phyloP scores from a whole-genome alignment of 78 protist species.

The Dictyostelium citrinum region DNA sequence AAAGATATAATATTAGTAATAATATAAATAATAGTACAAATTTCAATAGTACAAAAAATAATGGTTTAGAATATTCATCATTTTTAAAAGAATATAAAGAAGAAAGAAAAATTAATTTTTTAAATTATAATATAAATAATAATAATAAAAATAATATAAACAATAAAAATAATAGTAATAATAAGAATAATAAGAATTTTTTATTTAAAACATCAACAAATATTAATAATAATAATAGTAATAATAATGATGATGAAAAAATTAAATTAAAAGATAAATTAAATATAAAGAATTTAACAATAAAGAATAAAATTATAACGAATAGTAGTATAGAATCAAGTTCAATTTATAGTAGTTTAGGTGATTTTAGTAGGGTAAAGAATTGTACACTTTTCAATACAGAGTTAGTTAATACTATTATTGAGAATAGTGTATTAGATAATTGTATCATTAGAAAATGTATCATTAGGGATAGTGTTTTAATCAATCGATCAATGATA shows the following conservation, averaged over 20 bases:
- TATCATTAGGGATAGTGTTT: background rate
- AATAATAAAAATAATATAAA: background rate
- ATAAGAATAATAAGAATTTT: background rate
- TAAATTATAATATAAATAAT: background rate
- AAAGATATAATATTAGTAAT: background rate
- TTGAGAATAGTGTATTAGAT: background rate
- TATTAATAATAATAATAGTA: background rate
- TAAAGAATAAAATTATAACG: background rate
- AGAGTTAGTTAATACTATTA: background rate
- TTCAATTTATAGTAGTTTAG: background rate
- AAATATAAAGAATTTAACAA: background rate
- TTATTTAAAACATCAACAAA: background rate
- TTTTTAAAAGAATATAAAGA: background rate
- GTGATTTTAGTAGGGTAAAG: background rate
- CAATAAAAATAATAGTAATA: background rate
- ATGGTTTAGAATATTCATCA: background rate
- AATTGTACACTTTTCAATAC: background rate
- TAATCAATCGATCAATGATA: background rate
- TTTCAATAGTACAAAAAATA: background rate
- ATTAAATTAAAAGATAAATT: background rate
- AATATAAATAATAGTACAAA: background rate
- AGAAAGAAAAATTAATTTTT: background rate
- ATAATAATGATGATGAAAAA: background rate
- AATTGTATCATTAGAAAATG: background rate
- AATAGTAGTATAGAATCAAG: background rate